phyloP scores from a whole-genome alignment of 805 yeast genomes.

The Nakazawaea siamensis region DNA sequence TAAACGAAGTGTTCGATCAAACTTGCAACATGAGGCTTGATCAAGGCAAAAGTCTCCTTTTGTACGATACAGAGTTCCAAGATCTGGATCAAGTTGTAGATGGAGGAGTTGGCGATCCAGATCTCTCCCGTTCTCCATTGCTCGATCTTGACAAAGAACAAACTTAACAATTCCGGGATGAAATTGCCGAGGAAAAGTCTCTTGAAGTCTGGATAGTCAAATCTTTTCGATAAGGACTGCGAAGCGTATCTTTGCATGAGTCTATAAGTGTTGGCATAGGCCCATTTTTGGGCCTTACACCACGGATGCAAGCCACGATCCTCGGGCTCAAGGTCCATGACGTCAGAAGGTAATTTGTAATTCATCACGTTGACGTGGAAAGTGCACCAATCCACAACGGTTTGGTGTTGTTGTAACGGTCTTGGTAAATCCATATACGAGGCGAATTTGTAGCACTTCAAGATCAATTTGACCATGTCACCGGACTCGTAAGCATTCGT shows the following conservation, averaged over 20 bases:
- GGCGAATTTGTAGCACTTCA: slow-evolving; percentile 76
- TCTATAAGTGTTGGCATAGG: slow-evolving; percentile 68
- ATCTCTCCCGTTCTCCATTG: slow-evolving; percentile 57
- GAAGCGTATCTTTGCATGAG: slow-evolving; percentile 68
- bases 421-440: slow-evolving; percentile 75
- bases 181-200: slow-evolving; percentile 44
- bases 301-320: slow-evolving; percentile 48
- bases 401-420: slow-evolving; percentile 46
- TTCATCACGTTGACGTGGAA: slow-evolving; percentile 65
- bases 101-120: slow-evolving; percentile 64
- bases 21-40: slow-evolving; percentile 61
- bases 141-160: slow-evolving; percentile 59
- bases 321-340: slow-evolving; percentile 40
- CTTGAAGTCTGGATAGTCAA: slow-evolving; percentile 54
- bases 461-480: slow-evolving; percentile 66
- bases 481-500: slow-evolving; percentile 30
- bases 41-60: slow-evolving; percentile 56
- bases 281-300: slow-evolving; percentile 84
- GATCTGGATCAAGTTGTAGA: slow-evolving; percentile 60
- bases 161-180: slow-evolving; percentile 64
- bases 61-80: slow-evolving; percentile 51
- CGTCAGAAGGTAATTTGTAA: slow-evolving; percentile 47
- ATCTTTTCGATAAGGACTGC: slow-evolving; percentile 32
- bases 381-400: slow-evolving; percentile 60
- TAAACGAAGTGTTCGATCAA: slow-evolving; percentile 67